Conservation (phyloP, 2,329 filamentous ascomycete genomes). For the Neoascochyta sp. region DNA sequence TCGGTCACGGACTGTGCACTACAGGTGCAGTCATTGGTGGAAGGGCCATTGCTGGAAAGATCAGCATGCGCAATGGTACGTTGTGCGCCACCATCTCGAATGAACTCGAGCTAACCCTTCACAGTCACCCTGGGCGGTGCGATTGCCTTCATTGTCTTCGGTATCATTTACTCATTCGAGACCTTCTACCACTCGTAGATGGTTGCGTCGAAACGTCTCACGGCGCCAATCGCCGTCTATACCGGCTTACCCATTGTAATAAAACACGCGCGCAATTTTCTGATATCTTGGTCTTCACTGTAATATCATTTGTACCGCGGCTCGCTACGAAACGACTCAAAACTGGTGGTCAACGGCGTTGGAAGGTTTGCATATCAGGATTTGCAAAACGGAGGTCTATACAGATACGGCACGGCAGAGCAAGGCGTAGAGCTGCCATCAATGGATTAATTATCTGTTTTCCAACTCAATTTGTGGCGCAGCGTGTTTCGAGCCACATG, state of each 20-base stretch:
- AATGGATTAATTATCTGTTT: background rate
- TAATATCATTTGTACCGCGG: slow-evolving; percentile 6
- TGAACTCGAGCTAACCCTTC: slow-evolving; percentile 21
- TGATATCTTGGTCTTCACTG: slow-evolving; percentile 3
- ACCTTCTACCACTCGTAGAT: slow-evolving; percentile 56
- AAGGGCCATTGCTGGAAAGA: slow-evolving; percentile 83
- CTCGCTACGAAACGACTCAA: slow-evolving; percentile 1
- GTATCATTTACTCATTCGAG: slow-evolving; percentile 85
- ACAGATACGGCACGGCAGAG: background rate
- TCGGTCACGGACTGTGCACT: slow-evolving; percentile 86
- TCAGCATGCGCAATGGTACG: slow-evolving; percentile 94
- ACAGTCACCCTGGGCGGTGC: slow-evolving; percentile 90
- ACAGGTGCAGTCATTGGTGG: slow-evolving; percentile 88
- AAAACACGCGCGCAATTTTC: slow-evolving; percentile 5
- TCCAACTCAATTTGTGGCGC: background rate
- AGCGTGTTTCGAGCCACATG: too few species aligned
- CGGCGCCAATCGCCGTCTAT: slow-evolving; percentile 16
- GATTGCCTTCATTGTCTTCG: slow-evolving; percentile 84
- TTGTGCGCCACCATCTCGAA: slow-evolving; percentile 22
- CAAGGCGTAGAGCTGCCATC: background rate
- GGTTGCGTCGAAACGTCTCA: slow-evolving; percentile 16
- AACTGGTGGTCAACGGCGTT: slow-evolving; percentile 2
- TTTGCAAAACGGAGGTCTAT: background rate
- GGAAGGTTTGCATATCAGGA: slow-evolving; percentile 2
- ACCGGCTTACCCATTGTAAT: slow-evolving; percentile 18